A percentile compares a stretch with the other conserved stretches of the same genome.
Evolutionary conservation across 2,329 filamentous ascomycete genomes (phyloP).

Genomic region (Fusarium decemcellulare): DNA sequence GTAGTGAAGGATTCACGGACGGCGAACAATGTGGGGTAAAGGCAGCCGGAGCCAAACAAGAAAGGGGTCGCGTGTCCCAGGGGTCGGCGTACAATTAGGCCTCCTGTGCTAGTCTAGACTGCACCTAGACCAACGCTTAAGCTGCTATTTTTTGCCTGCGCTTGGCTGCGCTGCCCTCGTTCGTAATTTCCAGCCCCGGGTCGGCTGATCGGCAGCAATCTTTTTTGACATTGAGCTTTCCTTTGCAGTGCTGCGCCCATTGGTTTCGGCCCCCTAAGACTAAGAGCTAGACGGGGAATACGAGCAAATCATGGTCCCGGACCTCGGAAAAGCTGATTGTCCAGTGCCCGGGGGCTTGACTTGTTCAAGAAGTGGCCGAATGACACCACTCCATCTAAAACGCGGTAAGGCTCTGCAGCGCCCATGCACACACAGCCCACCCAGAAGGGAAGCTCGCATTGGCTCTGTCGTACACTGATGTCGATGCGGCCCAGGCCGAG

Average conservation of each 20-base stretch:
- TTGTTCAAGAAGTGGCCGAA: constrained; percentile 1
- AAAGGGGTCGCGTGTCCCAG: constrained; percentile 44
- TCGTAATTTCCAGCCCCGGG: not conserved
- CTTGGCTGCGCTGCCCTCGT: not conserved
- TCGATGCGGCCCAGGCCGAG: not conserved
- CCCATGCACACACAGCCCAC: not conserved
- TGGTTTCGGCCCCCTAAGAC: not conserved
- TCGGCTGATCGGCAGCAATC: constrained; percentile 9
- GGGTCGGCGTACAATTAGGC: constrained; percentile 1
- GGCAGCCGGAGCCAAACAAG: constrained; percentile 33
- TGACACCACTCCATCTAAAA: constrained; percentile 9
- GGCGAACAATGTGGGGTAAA: constrained; percentile 38
- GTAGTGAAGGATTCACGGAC: constrained; percentile 1
- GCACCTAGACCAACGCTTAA: not conserved
- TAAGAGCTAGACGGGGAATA: constrained; percentile 3
- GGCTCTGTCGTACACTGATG: not conserved
- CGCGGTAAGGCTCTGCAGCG: not conserved
- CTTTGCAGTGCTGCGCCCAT: not conserved
- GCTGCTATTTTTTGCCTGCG: not conserved
- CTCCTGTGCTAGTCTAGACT: not conserved
- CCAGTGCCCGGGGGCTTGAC: not conserved
- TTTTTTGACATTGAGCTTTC: not conserved
- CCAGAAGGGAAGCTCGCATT: not conserved
- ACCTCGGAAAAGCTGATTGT: constrained; percentile 1
- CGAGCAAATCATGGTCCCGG: constrained; percentile 6